Evolutionary conservation across 306 rosid species (phyloP), one percentile per base, ranked within the genome.

Genomic region (Rosa rugosa): DNA sequence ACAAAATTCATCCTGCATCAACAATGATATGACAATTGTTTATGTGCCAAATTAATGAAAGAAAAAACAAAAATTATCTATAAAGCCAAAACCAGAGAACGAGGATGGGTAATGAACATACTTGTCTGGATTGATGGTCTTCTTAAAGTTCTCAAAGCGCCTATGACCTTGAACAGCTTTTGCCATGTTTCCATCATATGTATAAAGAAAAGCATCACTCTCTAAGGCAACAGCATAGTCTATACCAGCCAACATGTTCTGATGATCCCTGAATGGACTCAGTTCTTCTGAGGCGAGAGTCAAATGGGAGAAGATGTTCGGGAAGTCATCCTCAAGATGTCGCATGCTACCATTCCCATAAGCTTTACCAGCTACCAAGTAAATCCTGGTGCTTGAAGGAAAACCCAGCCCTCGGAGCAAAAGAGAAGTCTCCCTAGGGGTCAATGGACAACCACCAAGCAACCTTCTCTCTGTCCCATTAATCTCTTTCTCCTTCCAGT

Each of bases 131-230:
- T 49, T 93, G 80, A 95, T 88, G 73, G 99, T 90, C 90, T 91
- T 93, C 91, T 89, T 93, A 64, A 95, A 95, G 88, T 93, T 85
- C 85, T 95, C 96, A 53, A 89, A 95, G 81, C 96, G 97, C 79
- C 99, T 86, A 79, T 95, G 99, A 80, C 99, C 99, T 89, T 91
- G 98, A 73, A 95, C 97, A 41, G 99, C 99, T 90, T 95, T 95
- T n/a, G 99, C 99, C 99, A 95, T 91, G 80, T 95, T 95, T 77
- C 99, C 98, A 75, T 95, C 99, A 4, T 91, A 93, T 25, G 99
- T 95, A 86, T 91, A 90, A 31, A 93, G 80, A 86, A 95, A 95
- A 27, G 85, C 97, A 23, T 86, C 89, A 70, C 99, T 93, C 81
- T 91, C 87, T 51, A 95, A 93, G 86, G 99, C 99, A 76, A 95